Evolutionary conservation across 2,329 filamentous ascomycete species (phyloP).

Genomic region (Diplodia seriata): DNA sequence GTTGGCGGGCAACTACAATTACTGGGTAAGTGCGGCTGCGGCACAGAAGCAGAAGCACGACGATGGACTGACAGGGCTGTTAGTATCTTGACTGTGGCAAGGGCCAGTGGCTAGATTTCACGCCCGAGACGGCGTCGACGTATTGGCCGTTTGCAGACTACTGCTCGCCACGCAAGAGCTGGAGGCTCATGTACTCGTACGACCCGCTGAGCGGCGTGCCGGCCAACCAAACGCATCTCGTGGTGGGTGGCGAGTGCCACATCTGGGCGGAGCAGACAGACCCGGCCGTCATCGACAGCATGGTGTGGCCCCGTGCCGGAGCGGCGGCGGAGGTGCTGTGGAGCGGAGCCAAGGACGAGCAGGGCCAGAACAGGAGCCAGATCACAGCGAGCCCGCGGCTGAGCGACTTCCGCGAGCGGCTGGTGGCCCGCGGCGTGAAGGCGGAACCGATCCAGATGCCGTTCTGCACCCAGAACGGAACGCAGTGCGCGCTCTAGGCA

Average conservation of each 20-base stretch:
- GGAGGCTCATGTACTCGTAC: conserved; percentile 81
- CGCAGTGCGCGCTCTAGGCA: conserved; percentile 53
- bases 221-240: conserved; percentile 66
- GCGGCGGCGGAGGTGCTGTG: conserved; percentile 82
- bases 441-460: conserved; percentile 74
- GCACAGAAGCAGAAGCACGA: too few species aligned
- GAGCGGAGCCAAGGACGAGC: conserved; percentile 72
- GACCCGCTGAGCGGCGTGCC: conserved; percentile 71
- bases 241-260: conserved; percentile 82
- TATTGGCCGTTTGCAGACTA: conserved; percentile 74
- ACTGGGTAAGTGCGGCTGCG: conserved; percentile 64
- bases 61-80: conserved; percentile 4
- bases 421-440: conserved; percentile 71
- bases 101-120: conserved; percentile 79
- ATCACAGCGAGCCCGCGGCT: conserved; percentile 72
- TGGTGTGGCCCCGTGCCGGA: conserved; percentile 78
- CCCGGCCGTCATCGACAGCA: conserved; percentile 72
- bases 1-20: conserved; percentile 77
- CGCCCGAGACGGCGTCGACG: conserved; percentile 58
- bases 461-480: conserved; percentile 70
- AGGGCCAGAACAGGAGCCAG: conserved; percentile 70
- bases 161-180: conserved; percentile 80
- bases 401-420: conserved; percentile 76
- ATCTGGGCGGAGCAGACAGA: conserved; percentile 84
- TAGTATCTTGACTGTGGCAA: conserved; percentile 85